Evolutionary conservation across 2,329 filamentous ascomycete genomes (phyloP).

Genomic region (Cordyceps farinosa): DNA sequence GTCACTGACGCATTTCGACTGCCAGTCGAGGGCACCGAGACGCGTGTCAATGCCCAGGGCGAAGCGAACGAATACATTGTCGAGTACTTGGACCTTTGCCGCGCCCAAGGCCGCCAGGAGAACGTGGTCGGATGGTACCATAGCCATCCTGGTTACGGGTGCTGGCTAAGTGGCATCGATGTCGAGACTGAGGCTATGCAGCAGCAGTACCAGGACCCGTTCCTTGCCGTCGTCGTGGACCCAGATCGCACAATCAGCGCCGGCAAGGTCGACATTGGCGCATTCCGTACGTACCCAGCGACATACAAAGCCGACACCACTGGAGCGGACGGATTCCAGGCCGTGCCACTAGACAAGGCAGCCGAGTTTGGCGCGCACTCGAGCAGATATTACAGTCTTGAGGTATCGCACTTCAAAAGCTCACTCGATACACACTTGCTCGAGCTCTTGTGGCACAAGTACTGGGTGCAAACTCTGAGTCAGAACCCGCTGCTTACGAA

Average conservation of each 20-base stretch:
- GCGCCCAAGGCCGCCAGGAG: conserved; percentile 74
- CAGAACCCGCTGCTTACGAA: conserved; percentile 89
- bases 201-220: conserved; percentile 83
- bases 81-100: conserved; percentile 71
- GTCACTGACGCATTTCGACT: conserved; percentile 92
- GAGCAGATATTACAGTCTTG: conserved; percentile 83
- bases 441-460: conserved; percentile 95
- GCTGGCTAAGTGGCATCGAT: conserved; percentile 96
- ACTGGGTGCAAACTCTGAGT: conserved; percentile 95
- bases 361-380: conserved; percentile 95
- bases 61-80: conserved; percentile 98
- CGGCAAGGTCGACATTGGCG: conserved; percentile 95
- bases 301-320: conserved; percentile 51
- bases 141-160: conserved; percentile 94
- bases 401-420: conserved; percentile 93
- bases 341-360: conserved; percentile 87
- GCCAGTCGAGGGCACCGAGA: conserved; percentile 97
- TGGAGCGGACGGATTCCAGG: conserved; percentile 59
- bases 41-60: conserved; percentile 89
- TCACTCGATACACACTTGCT: conserved; percentile 83
- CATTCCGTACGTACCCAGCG: conserved; percentile 86
- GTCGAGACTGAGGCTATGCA: conserved; percentile 83
- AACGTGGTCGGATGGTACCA: conserved; percentile 99
- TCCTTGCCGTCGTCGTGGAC: conserved; percentile 93
- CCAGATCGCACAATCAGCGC: conserved; percentile 92